Evolutionary conservation across 768 basidiomycete species (phyloP).

Genomic region (Tulasnella sp.): DNA sequence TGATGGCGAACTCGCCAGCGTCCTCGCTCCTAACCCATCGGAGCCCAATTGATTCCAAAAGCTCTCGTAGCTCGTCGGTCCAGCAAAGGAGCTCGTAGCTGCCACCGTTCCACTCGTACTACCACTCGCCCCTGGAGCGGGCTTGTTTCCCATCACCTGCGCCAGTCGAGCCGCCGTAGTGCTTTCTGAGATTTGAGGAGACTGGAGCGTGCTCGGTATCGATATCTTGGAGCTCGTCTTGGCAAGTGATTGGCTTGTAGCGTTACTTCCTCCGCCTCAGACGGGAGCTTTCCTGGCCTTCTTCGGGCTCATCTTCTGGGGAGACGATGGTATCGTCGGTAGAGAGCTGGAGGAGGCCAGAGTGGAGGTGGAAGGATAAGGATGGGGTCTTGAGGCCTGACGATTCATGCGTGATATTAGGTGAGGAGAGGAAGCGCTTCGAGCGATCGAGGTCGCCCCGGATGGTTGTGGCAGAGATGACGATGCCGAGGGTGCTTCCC

Average conservation of each 20-base stretch:
- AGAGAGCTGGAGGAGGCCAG: not conserved
- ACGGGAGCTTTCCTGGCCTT: not conserved
- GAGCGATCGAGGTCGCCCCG: not conserved
- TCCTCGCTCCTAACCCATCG: not conserved
- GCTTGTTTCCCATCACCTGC: not conserved
- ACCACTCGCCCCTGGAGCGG: not conserved
- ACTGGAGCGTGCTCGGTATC: not conserved
- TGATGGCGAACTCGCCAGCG: not conserved
- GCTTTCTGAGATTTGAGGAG: not conserved
- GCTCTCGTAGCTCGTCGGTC: slow-evolving; percentile 6
- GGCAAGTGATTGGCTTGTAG: not conserved
- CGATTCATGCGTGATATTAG: not conserved
- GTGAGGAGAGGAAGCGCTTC: not conserved
- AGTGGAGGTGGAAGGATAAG: not conserved
- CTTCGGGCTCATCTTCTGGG: not conserved
- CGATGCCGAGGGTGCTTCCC: not conserved
- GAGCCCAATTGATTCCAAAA: slow-evolving; percentile 1
- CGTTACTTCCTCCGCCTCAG: not conserved
- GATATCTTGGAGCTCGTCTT: not conserved
- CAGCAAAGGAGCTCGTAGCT: not conserved
- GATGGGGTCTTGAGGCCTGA: not conserved
- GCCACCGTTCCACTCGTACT: not conserved
- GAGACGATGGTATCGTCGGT: not conserved
- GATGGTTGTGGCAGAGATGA: not conserved
- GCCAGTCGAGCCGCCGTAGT: not conserved